Evolutionary conservation across 225 moss, liverwort and hornwort genomes (phyloP).

Genomic region (Sphagnum contortum): DNA sequence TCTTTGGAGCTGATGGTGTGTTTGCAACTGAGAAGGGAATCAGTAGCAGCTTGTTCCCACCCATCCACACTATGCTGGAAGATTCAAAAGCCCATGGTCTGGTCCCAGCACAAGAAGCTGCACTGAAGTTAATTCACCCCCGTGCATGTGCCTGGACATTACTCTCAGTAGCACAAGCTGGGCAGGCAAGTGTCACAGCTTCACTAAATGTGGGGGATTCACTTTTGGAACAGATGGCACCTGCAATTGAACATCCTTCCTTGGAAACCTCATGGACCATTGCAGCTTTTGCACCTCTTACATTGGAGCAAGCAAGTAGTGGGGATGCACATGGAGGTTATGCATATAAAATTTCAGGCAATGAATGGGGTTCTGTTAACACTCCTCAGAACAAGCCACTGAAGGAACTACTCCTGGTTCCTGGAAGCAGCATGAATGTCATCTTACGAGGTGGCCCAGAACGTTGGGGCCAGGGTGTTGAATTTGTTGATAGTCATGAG

Average conservation of each 20-base stretch:
- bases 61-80: neutral
- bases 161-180: constrained; percentile 55
- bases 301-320: constrained; percentile 60
- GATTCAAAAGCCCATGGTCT: constrained; percentile 15
- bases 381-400: constrained; percentile 19
- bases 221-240: constrained; percentile 24
- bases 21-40: constrained; percentile 30
- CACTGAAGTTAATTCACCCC: constrained; percentile 29
- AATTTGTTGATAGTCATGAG: constrained; percentile 66
- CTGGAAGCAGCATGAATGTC: constrained; percentile 80
- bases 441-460: constrained; percentile 82
- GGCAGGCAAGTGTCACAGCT: constrained; percentile 79
- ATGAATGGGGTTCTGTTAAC: constrained; percentile 20
- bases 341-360: constrained; percentile 29
- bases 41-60: neutral
- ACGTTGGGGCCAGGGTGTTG: constrained; percentile 88
- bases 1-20: constrained; percentile 44
- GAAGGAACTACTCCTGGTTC: constrained; percentile 51
- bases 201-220: constrained; percentile 51
- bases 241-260: constrained; percentile 37
- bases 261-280: constrained; percentile 82
- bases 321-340: constrained; percentile 74
- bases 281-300: constrained; percentile 75
- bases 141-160: constrained; percentile 70
- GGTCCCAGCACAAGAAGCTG: constrained; percentile 25